These are phyloP conservation scores for Lentinula novae-zelandiae DNA, from an alignment of 1,284 basidiomycete species.

Conservation along the genomic window DNA sequence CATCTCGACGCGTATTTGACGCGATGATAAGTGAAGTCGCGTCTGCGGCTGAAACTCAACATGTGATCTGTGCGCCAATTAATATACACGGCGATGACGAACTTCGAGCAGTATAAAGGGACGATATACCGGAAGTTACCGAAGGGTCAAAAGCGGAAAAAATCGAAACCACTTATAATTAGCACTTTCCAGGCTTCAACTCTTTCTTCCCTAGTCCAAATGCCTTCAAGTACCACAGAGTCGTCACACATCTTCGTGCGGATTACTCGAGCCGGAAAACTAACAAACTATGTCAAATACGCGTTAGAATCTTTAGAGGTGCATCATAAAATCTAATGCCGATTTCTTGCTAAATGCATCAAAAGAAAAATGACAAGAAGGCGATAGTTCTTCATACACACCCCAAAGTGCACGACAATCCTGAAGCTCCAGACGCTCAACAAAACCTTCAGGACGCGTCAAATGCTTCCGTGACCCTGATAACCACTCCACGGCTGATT, in stretches of 20 bases:
- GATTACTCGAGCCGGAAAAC: slow-evolving; percentile 63
- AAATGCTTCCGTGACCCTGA: slow-evolving; percentile 25
- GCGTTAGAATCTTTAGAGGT: slow-evolving; percentile 64
- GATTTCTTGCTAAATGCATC: slow-evolving; percentile 1
- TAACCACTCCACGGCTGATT: slow-evolving; percentile 63
- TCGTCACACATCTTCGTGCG: slow-evolving; percentile 35
- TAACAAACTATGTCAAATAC: slow-evolving; percentile 57
- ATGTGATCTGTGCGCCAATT: not conserved
- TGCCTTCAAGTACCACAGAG: not conserved
- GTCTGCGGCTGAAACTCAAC: not conserved
- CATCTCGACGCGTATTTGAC: not conserved
- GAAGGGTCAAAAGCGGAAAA: too few relatives aligned
- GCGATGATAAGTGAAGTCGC: not conserved
- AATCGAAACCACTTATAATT: too few relatives aligned
- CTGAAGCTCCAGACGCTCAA: slow-evolving; percentile 17
- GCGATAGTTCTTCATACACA: slow-evolving; percentile 69
- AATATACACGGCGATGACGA: too few relatives aligned
- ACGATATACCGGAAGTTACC: too few relatives aligned
- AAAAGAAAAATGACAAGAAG: slow-evolving; percentile 51
- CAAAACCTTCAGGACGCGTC: not conserved
- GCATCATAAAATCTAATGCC: slow-evolving; percentile 18
- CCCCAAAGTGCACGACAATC: slow-evolving; percentile 28
- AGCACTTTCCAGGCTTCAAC: not conserved
- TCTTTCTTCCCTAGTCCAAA: not conserved
- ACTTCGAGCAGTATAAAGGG: too few relatives aligned